Base-by-base conservation (phyloP, 129 eudicot species). In the Centaurea solstitialis region DNA sequence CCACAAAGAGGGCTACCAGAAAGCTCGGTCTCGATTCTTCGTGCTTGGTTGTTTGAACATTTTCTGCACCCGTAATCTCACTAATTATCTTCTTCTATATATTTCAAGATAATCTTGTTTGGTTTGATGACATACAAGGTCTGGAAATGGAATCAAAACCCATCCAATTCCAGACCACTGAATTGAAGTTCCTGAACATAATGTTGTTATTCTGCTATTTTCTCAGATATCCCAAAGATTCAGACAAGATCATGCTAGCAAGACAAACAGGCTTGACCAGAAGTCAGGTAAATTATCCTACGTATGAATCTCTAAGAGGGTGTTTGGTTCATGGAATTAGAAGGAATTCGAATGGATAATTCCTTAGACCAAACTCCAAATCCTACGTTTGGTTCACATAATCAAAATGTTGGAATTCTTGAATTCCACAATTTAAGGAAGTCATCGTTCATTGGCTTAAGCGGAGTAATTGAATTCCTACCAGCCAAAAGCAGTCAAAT, bases 1-100 rank as follows among this genome's bases (percentile, higher is more conserved):
- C 97, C 98, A 15, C 98, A 94, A 85, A 86, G 98, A 73, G 98
- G 98, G 12, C 91, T 94, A 37, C 98, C 98, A 2, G 98, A 94
- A 85, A 85, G 85, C 37, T 91, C 98, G 57, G 98, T 94, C n/a
- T 77, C 98, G 3, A 50, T 94, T 79, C 86, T 94, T 57, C 88
- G 98, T 15, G 97, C 98, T 84, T 94, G 98, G 97, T 86, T 94
- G 75, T 94, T 94, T 62, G 97, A 94, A 84, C 98, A 94, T 76
- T 94, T 94, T 79, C 97, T 94, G 69, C 97, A 94, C 59, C 98
- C 97, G 98, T 94, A 88, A 80, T 84, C 33, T 84, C 33, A 62
- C 74, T 70, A 33, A 26, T 72, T 77, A 9, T 82, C 69, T 71
- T 77, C 21, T 43, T 35, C 21, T 37, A 71, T 15, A 59, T 72